phyloP scores from a whole-genome alignment of 202 grass and related monocot species.

The Panicum hallii region DNA sequence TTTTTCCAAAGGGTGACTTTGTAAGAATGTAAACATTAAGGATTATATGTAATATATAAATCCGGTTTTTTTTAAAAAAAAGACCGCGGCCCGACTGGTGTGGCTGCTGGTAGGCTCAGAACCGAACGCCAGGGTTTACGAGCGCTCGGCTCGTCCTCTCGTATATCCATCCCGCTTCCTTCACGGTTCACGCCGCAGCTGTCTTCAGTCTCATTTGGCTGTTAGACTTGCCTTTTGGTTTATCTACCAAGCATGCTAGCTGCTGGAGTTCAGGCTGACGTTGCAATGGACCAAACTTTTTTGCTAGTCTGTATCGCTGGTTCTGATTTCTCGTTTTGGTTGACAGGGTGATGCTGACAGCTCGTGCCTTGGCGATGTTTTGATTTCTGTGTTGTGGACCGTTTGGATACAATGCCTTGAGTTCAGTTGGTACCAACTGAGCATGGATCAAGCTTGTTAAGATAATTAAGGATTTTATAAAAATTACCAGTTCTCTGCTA shows the following conservation, averaged over 20 bases:
- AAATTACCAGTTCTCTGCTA: background rate
- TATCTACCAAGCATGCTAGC: background rate
- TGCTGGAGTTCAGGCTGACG: background rate
- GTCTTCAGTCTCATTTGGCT: no score
- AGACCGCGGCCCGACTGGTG: background rate
- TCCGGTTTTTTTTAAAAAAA: no score
- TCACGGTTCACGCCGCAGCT: no score
- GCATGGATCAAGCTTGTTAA: background rate
- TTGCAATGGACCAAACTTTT: background rate
- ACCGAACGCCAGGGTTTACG: background rate
- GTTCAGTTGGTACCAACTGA: background rate
- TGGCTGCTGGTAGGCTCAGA: background rate
- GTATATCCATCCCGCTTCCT: no score
- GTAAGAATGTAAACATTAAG: no score
- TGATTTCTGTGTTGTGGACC: background rate
- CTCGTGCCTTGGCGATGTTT: constrained; percentile 29
- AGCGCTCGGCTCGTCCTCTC: background rate
- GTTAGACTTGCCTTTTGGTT: no score
- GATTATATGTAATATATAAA: no score
- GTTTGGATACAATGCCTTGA: background rate
- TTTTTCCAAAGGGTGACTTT: no score
- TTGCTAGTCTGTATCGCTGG: background rate
- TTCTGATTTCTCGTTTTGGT: constrained; percentile 15
- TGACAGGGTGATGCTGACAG: constrained; percentile 83
- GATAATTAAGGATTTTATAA: background rate